phyloP scores from a whole-genome alignment of 306 rosid species.

The Nissolia schottii region DNA sequence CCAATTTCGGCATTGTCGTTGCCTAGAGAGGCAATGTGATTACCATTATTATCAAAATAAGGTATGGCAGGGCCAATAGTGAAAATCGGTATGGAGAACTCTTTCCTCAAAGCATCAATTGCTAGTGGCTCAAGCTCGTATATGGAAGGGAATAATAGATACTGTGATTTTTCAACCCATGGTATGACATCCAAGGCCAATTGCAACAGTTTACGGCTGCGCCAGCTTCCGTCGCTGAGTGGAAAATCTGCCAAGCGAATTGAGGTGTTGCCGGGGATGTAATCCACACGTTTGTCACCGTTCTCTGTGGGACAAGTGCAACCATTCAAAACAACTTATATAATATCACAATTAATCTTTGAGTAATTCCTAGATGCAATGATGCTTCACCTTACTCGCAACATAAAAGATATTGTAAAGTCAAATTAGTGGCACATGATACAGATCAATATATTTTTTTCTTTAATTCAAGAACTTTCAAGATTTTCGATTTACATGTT shows the following conservation, averaged over 20 bases:
- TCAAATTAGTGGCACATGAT: too few relatives aligned
- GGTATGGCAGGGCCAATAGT: constrained; percentile 41
- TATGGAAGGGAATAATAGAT: constrained; percentile 31
- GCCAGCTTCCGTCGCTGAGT: neutral
- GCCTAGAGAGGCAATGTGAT: neutral
- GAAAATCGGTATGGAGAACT: constrained; percentile 35
- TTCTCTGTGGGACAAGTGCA: constrained; percentile 21
- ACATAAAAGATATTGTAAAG: too few relatives aligned
- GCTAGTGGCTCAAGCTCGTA: constrained; percentile 41
- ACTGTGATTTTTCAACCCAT: constrained; percentile 39
- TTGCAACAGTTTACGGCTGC: neutral
- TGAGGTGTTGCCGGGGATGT: constrained; percentile 39
- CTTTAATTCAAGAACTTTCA: too few relatives aligned
- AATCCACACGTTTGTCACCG: constrained; percentile 37
- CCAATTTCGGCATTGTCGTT: neutral
- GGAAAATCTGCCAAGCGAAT: constrained; percentile 36
- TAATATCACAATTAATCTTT: neutral
- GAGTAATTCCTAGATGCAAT: neutral
- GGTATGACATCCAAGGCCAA: neutral
- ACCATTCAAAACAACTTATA: neutral
- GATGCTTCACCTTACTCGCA: too few relatives aligned
- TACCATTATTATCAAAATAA: neutral
- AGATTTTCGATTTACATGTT: too few relatives aligned
- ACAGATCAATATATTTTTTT: too few relatives aligned
- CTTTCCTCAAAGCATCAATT: constrained; percentile 27